Evolutionary conservation across 768 basidiomycete species (phyloP).

Genomic region (Scleroderma citrinum): DNA sequence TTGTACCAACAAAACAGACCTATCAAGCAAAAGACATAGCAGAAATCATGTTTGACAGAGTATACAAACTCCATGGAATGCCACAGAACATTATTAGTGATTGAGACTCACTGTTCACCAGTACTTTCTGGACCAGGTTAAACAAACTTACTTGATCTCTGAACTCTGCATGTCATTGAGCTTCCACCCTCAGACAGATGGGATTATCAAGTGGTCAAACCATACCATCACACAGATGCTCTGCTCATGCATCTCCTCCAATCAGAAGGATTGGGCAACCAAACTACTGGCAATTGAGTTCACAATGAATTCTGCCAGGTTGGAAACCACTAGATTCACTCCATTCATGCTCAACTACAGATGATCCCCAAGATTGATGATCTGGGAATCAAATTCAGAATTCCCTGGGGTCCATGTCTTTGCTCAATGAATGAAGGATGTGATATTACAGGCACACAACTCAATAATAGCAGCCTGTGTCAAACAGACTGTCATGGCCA

Average conservation of each 20-base stretch:
- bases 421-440: constrained; percentile 17
- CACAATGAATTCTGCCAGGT: constrained; percentile 31
- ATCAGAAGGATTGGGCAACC: constrained; percentile 27
- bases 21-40: constrained; percentile 21
- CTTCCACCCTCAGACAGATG: constrained; percentile 36
- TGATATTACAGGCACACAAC: constrained; percentile 23
- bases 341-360: constrained; percentile 35
- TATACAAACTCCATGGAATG: constrained; percentile 28
- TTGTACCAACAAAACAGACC: constrained; percentile 15
- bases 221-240: constrained; percentile 27
- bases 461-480: constrained; percentile 20
- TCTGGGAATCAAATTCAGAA: constrained; percentile 21
- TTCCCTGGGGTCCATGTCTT: constrained; percentile 23
- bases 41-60: constrained; percentile 17
- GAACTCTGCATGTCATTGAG: constrained; percentile 13
- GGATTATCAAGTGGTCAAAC: constrained; percentile 29
- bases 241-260: constrained; percentile 12
- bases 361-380: constrained; percentile 23
- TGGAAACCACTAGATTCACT: constrained; percentile 29
- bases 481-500: constrained; percentile 21
- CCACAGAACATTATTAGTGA: constrained; percentile 23
- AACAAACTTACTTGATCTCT: constrained; percentile 9
- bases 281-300: constrained; percentile 31
- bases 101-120: constrained; percentile 26
- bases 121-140: constrained; percentile 25